Percentiles rank a stretch among this genome's conserved stretches.
These are phyloP conservation scores for Pittosporum tobira DNA, from an alignment of 129 eudicot genomes.

Conservation along the genomic window DNA sequence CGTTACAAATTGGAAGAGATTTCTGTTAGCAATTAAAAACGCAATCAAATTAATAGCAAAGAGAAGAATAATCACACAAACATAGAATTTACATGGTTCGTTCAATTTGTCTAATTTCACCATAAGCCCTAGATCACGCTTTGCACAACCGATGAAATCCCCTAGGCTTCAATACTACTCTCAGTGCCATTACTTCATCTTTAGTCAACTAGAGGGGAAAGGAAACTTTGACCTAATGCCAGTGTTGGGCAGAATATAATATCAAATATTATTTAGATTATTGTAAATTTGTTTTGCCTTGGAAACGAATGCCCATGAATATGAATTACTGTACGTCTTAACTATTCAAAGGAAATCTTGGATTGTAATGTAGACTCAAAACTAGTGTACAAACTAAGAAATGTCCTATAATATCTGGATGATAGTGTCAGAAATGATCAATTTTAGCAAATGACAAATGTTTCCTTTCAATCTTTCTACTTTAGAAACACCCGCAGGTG, in stretches of 20 bases:
- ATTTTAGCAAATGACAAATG: background rate
- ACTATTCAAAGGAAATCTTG: background rate
- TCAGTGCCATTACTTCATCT: too few relatives aligned
- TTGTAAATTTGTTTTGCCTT: constrained; percentile 3
- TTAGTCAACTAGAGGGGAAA: too few relatives aligned
- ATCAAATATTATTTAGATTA: background rate
- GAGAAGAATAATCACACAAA: too few relatives aligned
- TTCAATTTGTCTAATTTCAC: too few relatives aligned
- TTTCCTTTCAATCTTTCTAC: background rate
- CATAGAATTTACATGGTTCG: too few relatives aligned
- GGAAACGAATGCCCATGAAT: background rate
- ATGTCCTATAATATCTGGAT: background rate
- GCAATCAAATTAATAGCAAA: too few relatives aligned
- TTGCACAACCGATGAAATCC: too few relatives aligned
- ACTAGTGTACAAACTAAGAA: background rate
- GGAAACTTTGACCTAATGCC: too few relatives aligned
- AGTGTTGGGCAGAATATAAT: background rate
- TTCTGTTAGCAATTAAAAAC: too few relatives aligned
- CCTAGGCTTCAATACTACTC: background rate
- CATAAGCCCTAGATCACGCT: too few relatives aligned
- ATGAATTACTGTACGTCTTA: background rate
- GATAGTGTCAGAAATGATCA: background rate
- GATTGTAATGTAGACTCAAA: background rate
- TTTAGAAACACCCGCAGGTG: background rate
- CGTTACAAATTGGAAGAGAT: too few relatives aligned